These are phyloP conservation scores for Purshia tridentata DNA, from an alignment of 306 rosid genomes.

Conservation along the genomic window DNA sequence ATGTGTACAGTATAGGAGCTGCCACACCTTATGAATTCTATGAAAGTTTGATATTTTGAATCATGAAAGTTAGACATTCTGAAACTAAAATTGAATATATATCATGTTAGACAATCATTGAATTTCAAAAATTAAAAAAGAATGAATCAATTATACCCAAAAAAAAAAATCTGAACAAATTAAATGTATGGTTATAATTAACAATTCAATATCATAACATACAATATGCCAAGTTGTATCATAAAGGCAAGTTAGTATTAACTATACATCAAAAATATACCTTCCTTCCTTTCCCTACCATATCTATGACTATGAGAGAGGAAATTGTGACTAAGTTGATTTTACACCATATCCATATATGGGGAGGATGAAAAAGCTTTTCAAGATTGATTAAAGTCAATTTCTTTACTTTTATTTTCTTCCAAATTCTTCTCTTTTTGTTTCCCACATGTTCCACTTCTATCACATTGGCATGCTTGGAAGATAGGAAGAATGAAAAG, in stretches of 20 bases:
- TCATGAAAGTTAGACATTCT: too few species aligned
- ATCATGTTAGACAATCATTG: too few species aligned
- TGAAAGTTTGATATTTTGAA: too few species aligned
- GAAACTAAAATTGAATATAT: too few species aligned
- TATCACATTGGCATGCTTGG: constrained; percentile 42
- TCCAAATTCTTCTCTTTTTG: neutral
- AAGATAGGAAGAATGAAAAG: constrained; percentile 41
- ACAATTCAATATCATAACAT: too few species aligned
- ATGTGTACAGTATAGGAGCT: too few species aligned
- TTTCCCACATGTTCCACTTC: constrained; percentile 30
- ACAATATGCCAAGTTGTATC: too few species aligned
- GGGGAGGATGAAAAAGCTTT: constrained; percentile 46
- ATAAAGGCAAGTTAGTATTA: neutral
- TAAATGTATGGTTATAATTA: too few species aligned
- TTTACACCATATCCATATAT: constrained; percentile 42
- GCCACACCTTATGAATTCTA: too few species aligned
- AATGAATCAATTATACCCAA: too few species aligned
- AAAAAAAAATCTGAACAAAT: too few species aligned
- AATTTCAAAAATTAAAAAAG: too few species aligned
- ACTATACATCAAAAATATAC: constrained; percentile 16
- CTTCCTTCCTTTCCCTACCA: constrained; percentile 27
- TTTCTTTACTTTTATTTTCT: constrained; percentile 23
- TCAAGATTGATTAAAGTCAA: constrained; percentile 45
- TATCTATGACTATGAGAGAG: constrained; percentile 15
- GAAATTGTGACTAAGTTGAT: constrained; percentile 38